These are phyloP conservation scores for Groenewaldozyma sp. DNA, from an alignment of 1,139 yeast species.

Conservation along the genomic window DNA sequence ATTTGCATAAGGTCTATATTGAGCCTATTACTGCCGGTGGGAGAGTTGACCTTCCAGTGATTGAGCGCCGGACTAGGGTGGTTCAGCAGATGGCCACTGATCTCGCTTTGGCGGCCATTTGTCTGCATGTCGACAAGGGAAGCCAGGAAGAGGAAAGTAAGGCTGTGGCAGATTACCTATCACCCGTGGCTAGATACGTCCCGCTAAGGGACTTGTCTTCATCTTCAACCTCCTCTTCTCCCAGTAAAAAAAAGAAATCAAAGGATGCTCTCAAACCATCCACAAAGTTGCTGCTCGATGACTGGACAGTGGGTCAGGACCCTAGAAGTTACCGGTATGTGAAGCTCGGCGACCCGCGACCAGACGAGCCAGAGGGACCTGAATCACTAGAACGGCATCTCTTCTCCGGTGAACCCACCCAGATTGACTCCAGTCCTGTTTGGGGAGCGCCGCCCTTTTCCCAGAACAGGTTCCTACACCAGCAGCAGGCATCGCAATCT, in stretches of 20 bases:
- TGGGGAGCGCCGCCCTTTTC: not conserved
- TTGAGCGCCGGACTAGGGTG: conserved; percentile 8
- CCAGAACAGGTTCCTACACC: not conserved
- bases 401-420: not conserved
- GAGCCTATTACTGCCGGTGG: conserved; percentile 12
- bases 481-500: not conserved
- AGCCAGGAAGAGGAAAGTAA: conserved; percentile 1
- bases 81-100: conserved; percentile 13
- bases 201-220: not conserved
- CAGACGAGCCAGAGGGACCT: too few relatives aligned
- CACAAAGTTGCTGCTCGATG: conserved; percentile 12
- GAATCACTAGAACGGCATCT: not conserved
- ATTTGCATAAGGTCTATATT: conserved; percentile 15
- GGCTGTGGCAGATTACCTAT: not conserved
- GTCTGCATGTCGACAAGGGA: conserved; percentile 11
- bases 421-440: not conserved
- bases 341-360: too few relatives aligned
- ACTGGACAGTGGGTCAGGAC: conserved; percentile 14
- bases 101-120: conserved; percentile 14
- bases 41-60: conserved; percentile 4
- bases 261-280: conserved; percentile 4
- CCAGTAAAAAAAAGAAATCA: too few relatives aligned
- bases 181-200: not conserved
- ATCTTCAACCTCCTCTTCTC: not conserved
- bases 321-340: conserved; percentile 14